A percentile compares a stretch with the other conserved stretches of the same genome.
Evolutionary conservation across 129 eudicot genomes (phyloP).

Genomic region (Arctium lappa): DNA sequence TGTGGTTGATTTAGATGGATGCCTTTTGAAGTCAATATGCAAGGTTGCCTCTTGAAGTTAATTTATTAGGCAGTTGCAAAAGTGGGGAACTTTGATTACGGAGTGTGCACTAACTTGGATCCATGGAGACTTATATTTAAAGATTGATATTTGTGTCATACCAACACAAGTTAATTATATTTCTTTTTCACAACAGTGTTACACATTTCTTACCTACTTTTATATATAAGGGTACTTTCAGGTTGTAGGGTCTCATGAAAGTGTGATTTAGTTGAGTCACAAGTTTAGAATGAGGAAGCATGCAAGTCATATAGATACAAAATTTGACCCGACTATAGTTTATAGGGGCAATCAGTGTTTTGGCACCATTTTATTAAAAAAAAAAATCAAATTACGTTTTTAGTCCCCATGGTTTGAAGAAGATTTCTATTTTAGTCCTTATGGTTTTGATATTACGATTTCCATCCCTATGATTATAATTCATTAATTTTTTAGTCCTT

Average conservation of each 20-base stretch:
- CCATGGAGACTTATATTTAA: not conserved
- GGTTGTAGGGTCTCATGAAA: not conserved
- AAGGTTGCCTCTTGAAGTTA: not conserved
- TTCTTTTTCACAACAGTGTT: not conserved
- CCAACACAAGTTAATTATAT: not conserved
- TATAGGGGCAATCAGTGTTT: not conserved
- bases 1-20: not conserved
- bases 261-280: not conserved
- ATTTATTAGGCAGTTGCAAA: not conserved
- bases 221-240: not conserved
- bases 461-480: too few species aligned
- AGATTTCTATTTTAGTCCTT: too few species aligned
- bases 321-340: not conserved
- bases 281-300: not conserved
- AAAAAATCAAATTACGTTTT: too few species aligned
- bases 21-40: not conserved
- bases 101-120: not conserved
- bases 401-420: too few species aligned
- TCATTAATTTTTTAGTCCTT: too few species aligned
- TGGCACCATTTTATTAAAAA: not conserved
- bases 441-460: too few species aligned
- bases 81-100: not conserved
- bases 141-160: not conserved
- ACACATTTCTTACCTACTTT: not conserved
- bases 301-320: not conserved